Evolutionary conservation across 2,329 filamentous ascomycete genomes (phyloP), one percentile per base, ranked within the genome.

Genomic region (Fusarium liriodendri): DNA sequence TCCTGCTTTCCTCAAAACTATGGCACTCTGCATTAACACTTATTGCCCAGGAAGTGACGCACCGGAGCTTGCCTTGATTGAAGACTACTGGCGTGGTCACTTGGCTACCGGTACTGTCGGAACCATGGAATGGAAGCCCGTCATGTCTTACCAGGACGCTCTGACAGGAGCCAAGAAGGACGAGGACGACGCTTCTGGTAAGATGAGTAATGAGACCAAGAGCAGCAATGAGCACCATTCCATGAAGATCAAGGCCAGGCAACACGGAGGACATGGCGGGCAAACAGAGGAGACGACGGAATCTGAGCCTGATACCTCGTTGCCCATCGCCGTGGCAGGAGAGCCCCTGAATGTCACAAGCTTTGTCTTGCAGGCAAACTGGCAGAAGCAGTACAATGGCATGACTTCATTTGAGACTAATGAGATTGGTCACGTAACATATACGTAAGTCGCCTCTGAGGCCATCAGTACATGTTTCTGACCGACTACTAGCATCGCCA

Each of bases 401-500:
- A 85, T 87, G 81, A 75, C 85, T 11, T 86, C 88, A 64, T 88
- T 88, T 45, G 87, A 89, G 59, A 80, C 81, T 69, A 89, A 88
- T 40, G 81, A 83, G 58, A 64, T 38, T 1, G 73, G 78, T 5
- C 78, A 80, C 50, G 73, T 76, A 5, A 79, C 59, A 25, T 76
- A 77, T 63, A 75, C 68, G 60, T 76, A 67, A 63, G 71, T 64
- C 22, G 5, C 0, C 10, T 10, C 16, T 20, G 6, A 14, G 10
- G 2, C 22, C 1, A 14, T 5, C 18, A 14, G n/a, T 5, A 5
- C 8, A 35, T 11, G 40, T 5, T 14, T 6, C n/a, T 33, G 35
- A 58, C 32, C 2, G 45, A 35, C 11, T 40, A 40, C 62, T 2
- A 62, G 40, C 14, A 69, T 80, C 25, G 71, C 75, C 22, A 60